A percentile compares a stretch with the other conserved stretches of the same genome.
Conservation (phyloP, 257 asterid species). For the Petunia secreta region DNA sequence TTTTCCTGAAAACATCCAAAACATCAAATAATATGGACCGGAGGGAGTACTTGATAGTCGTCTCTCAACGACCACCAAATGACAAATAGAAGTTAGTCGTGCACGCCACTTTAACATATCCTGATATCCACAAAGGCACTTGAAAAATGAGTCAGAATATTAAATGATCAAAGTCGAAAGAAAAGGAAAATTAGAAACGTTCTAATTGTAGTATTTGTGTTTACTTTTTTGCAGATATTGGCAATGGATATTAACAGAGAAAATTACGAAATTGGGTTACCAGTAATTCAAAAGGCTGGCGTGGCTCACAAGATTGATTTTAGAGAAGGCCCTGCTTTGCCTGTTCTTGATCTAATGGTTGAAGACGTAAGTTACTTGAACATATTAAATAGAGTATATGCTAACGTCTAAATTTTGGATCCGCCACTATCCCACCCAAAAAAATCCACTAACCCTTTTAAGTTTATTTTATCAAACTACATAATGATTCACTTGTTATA, state of each 20-base stretch:
- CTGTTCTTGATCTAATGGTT: conserved; percentile 63
- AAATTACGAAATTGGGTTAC: conserved; percentile 78
- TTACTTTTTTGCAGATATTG: conserved; percentile 57
- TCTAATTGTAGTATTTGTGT: background rate
- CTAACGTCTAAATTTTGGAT: too few species aligned
- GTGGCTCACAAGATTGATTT: conserved; percentile 86
- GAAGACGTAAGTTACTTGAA: conserved; percentile 45
- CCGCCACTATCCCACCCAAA: too few species aligned
- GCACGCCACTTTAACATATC: background rate
- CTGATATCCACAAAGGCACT: background rate
- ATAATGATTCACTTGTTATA: background rate
- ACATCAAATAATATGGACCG: too few species aligned
- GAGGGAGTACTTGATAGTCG: too few species aligned
- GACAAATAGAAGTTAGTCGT: background rate
- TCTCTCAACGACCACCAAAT: background rate
- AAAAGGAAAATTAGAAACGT: background rate
- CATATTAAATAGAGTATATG: background rate
- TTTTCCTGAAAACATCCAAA: too few species aligned
- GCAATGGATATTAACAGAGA: conserved; percentile 91
- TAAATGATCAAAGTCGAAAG: background rate
- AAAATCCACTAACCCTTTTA: too few species aligned
- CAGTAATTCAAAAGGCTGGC: conserved; percentile 74
- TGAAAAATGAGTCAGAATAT: too few species aligned
- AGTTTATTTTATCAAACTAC: background rate
- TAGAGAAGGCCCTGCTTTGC: conserved; percentile 80